These are phyloP conservation scores for Ichthyophonus hoferi DNA, from an alignment of 208 protist species.

Conservation along the genomic window DNA sequence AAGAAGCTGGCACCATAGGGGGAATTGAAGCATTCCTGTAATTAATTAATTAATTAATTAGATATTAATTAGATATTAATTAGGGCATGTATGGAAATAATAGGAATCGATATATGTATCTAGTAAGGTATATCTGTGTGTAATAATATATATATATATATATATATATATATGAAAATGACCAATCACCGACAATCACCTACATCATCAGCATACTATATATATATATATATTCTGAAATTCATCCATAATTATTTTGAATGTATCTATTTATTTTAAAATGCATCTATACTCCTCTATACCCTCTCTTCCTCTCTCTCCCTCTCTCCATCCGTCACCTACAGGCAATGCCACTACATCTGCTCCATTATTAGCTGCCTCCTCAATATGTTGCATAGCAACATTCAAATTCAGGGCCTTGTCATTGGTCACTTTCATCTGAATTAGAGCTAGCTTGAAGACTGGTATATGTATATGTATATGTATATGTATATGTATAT, in stretches of 20 bases:
- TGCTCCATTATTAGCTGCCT: constrained; percentile 72
- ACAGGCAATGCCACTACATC: constrained; percentile 77
- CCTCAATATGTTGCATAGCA: constrained; percentile 67
- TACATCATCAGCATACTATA: too few species aligned
- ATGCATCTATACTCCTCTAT: neutral
- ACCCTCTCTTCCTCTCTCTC: too few species aligned
- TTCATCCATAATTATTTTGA: neutral
- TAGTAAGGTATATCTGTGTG: neutral
- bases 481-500: neutral
- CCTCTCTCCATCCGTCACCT: too few species aligned
- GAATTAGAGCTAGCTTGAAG: constrained; percentile 73
- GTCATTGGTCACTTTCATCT: constrained; percentile 68
- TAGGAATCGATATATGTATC: neutral
- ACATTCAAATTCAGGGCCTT: constrained; percentile 75
- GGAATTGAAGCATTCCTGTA: constrained; percentile 74
- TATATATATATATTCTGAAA: constrained; percentile 48
- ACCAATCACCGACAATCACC: too few species aligned
- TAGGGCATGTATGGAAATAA: neutral
- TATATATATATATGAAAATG: constrained; percentile 6
- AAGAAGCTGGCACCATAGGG: constrained; percentile 88
- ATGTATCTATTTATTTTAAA: neutral
- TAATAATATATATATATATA: constrained; percentile 8
- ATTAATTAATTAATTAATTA: neutral
- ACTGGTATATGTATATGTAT: neutral
- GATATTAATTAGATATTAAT: neutral